Base-by-base conservation (phyloP, 441 rosid species). In the Theobroma grandiflorum region DNA sequence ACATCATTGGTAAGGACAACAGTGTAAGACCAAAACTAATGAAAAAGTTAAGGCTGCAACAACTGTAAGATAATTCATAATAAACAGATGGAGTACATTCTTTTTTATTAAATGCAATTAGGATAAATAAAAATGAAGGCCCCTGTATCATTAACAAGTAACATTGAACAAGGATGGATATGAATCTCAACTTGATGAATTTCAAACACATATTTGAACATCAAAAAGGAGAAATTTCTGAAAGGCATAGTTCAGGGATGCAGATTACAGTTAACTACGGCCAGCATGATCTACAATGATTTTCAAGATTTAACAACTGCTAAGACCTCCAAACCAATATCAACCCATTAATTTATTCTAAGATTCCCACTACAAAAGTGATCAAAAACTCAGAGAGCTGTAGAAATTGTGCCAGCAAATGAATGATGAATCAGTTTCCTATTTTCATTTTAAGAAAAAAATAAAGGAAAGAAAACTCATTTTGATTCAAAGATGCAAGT, bases 371-470 rank as follows among this genome's bases (percentile, higher is more conserved):
- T 8, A 31, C 33, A 40, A 12, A 61, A 14, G n/a, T 31, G 66
- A 31, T 61, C 42, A 71, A 26, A 33, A 49, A 49, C 74, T 16
- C 43, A 50, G 12, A 47, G 42, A 69, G 4, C 7, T 8, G 8
- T 55, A 55, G 61, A 16, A 9, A 10, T 11, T 0, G 52, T 10
- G 4, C 15, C 15, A 47, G 52, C 15, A 49, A 52, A 10, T 8
- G 63, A 42, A 57, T 68, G n/a, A 69, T 69, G 73, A 22, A 68
- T 68, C 53, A 68, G 38, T 68, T 70, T 26, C 57, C 42, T 47
- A 8, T 26, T 11, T 11, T 45, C 11, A 38, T 45, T 69, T 49
- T 12, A 69, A n/a, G 10, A 45, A 12, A 22, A 58, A 58, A n/a
- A 35, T 10, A 2, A 66, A 66, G 40, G 10, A 3, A 61, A 61